Conservation (phyloP, 2,329 filamentous ascomycete genomes). For the Fusarium sublunatum region DNA sequence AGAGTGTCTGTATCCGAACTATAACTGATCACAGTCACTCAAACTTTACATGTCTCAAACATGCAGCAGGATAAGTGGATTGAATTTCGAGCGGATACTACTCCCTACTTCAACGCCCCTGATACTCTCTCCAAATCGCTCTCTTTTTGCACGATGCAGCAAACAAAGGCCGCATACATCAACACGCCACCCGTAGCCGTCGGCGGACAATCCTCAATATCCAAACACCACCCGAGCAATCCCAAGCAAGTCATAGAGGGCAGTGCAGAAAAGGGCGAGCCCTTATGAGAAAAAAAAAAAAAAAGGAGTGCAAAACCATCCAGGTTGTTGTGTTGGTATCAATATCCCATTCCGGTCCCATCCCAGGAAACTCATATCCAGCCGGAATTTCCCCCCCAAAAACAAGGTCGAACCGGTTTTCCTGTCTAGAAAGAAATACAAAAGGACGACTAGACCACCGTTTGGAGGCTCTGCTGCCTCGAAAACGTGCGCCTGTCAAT, state of each 20-base stretch:
- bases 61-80: conserved; percentile 12
- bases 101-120: conserved; percentile 18
- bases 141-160: conserved; percentile 9
- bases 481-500: conserved; percentile 33
- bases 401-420: conserved; percentile 19
- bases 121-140: conserved; percentile 15
- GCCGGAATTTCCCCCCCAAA: conserved; percentile 16
- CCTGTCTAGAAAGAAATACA: conserved; percentile 37
- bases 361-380: conserved; percentile 34
- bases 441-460: conserved; percentile 15
- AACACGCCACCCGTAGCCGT: conserved; percentile 19
- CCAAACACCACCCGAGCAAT: conserved; percentile 6
- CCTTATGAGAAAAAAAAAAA: conserved; percentile 9
- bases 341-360: conserved; percentile 34
- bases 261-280: conserved; percentile 10
- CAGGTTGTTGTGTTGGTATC: conserved; percentile 45
- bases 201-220: conserved; percentile 10
- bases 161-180: conserved; percentile 11
- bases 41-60: not conserved
- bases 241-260: not conserved
- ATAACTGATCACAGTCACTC: not conserved
- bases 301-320: conserved; percentile 35
- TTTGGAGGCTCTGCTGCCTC: conserved; percentile 24
- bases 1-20: not conserved
- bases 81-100: conserved; percentile 27